Evolutionary conservation across 805 yeast genomes (phyloP).

Genomic region (Myxozyma neglecta): DNA sequence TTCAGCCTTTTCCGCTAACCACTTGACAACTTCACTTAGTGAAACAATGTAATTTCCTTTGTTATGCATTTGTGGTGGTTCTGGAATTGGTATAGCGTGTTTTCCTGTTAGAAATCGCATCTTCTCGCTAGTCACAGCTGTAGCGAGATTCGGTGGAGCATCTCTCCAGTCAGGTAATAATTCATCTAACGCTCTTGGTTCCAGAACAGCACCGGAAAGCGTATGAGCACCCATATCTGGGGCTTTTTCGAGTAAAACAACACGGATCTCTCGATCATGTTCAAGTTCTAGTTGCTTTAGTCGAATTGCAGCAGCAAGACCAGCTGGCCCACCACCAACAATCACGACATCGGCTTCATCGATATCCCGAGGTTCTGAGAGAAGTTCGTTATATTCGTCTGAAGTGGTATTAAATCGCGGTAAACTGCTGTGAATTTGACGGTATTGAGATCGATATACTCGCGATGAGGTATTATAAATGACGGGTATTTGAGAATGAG

Average conservation of each 20-base stretch:
- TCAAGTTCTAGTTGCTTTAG: conserved; percentile 72
- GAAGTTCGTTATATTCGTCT: not conserved
- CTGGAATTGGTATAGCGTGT: conserved; percentile 72
- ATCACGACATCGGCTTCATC: conserved; percentile 93
- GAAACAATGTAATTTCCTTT: conserved; percentile 83
- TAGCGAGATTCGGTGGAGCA: conserved; percentile 48
- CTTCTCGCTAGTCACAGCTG: conserved; percentile 71
- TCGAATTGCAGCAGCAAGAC: conserved; percentile 88
- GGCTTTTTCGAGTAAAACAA: conserved; percentile 88
- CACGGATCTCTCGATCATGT: conserved; percentile 69
- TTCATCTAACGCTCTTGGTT: conserved; percentile 84
- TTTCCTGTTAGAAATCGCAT: conserved; percentile 68
- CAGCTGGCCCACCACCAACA: conserved; percentile 98
- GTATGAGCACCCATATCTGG: conserved; percentile 91
- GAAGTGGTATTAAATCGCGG: too few relatives aligned
- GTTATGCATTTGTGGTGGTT: conserved; percentile 88
- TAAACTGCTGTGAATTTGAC: too few relatives aligned
- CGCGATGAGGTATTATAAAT: not conserved
- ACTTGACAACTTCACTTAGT: conserved; percentile 73
- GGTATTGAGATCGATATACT: not conserved
- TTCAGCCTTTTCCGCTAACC: conserved; percentile 85
- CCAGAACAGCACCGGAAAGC: conserved; percentile 90
- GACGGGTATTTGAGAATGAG: too few relatives aligned
- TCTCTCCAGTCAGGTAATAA: conserved; percentile 65
- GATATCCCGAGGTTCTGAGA: conserved; percentile 52